A percentile compares a stretch with the other conserved stretches of the same genome.
Conservation (phyloP, 2,329 filamentous ascomycete species). For the Arthrobotrys conoides region DNA sequence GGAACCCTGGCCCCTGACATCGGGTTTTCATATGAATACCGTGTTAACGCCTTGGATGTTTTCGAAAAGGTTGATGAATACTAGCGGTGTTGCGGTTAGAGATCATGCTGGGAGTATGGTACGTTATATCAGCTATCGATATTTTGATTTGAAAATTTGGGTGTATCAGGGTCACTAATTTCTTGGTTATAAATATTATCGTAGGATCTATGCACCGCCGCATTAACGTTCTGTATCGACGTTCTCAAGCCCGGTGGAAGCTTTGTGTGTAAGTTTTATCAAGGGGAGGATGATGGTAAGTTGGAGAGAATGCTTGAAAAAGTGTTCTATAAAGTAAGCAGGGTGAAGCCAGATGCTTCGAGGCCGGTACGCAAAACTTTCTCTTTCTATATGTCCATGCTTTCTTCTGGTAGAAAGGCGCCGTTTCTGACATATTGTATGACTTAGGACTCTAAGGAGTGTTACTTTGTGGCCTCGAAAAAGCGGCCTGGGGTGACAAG, state of each 20-base stretch:
- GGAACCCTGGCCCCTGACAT: constrained; percentile 85
- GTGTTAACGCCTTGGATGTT: constrained; percentile 88
- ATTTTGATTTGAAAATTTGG: not conserved
- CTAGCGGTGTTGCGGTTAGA: constrained; percentile 85
- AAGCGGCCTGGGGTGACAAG: constrained; percentile 48
- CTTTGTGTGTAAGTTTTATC: constrained; percentile 98
- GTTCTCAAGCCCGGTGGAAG: constrained; percentile 86
- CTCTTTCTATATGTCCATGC: not conserved
- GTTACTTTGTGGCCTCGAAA: constrained; percentile 61
- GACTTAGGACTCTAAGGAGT: constrained; percentile 62
- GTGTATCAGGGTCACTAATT: not conserved
- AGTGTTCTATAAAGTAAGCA: constrained; percentile 83
- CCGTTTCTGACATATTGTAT: not conserved
- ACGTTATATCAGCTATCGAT: constrained; percentile 66
- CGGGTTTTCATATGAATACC: constrained; percentile 84
- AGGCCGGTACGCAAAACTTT: constrained; percentile 76
- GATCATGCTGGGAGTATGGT: constrained; percentile 98
- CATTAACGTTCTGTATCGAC: constrained; percentile 86
- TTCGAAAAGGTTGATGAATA: constrained; percentile 94
- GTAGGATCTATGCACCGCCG: constrained; percentile 92
- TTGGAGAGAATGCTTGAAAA: constrained; percentile 81
- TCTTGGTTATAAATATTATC: not conserved
- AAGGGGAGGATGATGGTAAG: constrained; percentile 85
- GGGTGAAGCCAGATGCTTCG: constrained; percentile 93
- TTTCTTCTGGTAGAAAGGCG: not conserved